A percentile compares a stretch with the other conserved stretches of the same genome.
Conservation (phyloP, 208 protist genomes). For the Trypanosoma brucei region DNA sequence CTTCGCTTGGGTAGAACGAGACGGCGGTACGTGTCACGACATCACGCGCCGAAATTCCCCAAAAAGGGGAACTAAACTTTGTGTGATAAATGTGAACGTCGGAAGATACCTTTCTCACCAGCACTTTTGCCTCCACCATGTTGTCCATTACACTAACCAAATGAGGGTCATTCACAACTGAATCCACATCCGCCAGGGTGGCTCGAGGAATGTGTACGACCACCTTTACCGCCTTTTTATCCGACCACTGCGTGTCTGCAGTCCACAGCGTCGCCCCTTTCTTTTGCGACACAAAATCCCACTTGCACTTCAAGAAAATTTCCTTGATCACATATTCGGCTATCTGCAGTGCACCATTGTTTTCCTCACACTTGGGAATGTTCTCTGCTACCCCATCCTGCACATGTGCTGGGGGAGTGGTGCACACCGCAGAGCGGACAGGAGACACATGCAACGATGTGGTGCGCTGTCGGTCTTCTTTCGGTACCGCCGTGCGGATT, state of each 20-base stretch:
- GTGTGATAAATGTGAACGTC: conserved; percentile 19
- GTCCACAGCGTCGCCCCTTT: conserved; percentile 19
- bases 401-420: too few species aligned
- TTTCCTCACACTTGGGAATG: too few species aligned
- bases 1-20: conserved; percentile 29
- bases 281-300: conserved; percentile 13
- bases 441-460: too few species aligned
- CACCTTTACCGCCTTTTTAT: conserved; percentile 26
- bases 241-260: conserved; percentile 13
- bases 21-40: conserved; percentile 19
- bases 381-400: too few species aligned
- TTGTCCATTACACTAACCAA: conserved; percentile 17
- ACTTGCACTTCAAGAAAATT: conserved; percentile 18
- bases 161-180: conserved; percentile 21
- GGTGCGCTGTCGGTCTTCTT: too few species aligned
- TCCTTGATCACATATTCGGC: conserved; percentile 25
- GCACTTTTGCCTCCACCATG: conserved; percentile 11
- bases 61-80: conserved; percentile 19
- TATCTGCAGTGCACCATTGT: conserved; percentile 13
- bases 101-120: conserved; percentile 13
- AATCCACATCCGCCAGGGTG: conserved; percentile 26
- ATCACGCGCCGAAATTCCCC: conserved; percentile 26
- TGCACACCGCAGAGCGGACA: too few species aligned
- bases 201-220: conserved; percentile 22
- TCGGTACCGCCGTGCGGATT: background rate